These are phyloP conservation scores for Yamadazyma sp. DNA, from an alignment of 1,139 yeast species.

Conservation along the genomic window DNA sequence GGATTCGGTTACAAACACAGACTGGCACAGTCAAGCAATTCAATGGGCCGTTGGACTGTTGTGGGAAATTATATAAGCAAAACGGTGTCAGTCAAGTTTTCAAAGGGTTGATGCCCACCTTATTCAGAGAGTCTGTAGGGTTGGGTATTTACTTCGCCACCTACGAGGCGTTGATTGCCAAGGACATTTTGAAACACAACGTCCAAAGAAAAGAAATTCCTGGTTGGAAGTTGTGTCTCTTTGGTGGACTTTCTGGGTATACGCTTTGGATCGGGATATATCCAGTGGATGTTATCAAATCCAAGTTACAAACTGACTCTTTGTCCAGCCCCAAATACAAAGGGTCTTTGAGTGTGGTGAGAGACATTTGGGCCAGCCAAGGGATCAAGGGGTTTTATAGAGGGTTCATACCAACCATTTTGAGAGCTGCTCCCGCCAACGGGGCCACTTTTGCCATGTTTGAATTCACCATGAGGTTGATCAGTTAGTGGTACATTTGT, in stretches of 20 bases:
- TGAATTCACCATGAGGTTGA: conserved; percentile 76
- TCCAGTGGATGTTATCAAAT: conserved; percentile 84
- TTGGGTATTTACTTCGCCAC: conserved; percentile 87
- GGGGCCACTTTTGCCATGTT: conserved; percentile 95
- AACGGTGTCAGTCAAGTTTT: conserved; percentile 54
- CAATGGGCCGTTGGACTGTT: conserved; percentile 80
- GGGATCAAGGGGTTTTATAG: conserved; percentile 80
- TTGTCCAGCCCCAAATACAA: conserved; percentile 50
- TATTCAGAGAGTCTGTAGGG: conserved; percentile 81
- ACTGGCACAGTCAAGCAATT: conserved; percentile 49
- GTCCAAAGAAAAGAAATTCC: conserved; percentile 66
- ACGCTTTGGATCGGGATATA: conserved; percentile 79
- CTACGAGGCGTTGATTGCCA: conserved; percentile 78
- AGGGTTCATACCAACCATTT: conserved; percentile 86
- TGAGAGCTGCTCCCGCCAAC: conserved; percentile 96
- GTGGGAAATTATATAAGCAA: conserved; percentile 52
- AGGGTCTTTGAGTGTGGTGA: conserved; percentile 55
- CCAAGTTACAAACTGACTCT: conserved; percentile 82
- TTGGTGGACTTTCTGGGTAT: conserved; percentile 86
- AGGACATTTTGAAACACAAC: conserved; percentile 46
- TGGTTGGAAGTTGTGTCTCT: conserved; percentile 79
- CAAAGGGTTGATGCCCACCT: conserved; percentile 78
- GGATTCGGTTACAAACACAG: conserved; percentile 89
- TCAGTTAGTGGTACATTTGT: conserved; percentile 18
- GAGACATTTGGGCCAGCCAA: conserved; percentile 47